A percentile compares a stretch with the other conserved stretches of the same genome.
phyloP scores from a whole-genome alignment of 2,329 filamentous ascomycete genomes.

The Phyllosticta citribraziliensis region DNA sequence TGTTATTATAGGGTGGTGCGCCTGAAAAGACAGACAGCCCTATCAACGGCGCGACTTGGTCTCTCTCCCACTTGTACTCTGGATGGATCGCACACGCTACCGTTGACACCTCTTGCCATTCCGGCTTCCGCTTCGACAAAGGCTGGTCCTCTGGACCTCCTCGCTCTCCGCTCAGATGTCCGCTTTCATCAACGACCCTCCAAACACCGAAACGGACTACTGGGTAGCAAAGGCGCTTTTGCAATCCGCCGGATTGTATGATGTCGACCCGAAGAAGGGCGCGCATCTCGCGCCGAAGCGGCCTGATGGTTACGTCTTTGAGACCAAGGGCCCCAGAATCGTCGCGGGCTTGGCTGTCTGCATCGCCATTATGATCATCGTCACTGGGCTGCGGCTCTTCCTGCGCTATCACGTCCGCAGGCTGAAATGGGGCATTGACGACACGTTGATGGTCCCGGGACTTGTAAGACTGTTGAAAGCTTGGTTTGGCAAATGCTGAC shows the following conservation, averaged over 20 bases:
- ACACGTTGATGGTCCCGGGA: conserved; percentile 25
- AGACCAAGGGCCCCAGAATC: conserved; percentile 19
- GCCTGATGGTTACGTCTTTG: conserved; percentile 15
- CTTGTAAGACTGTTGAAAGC: conserved; percentile 15
- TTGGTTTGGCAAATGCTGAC: neutral
- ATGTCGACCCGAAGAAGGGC: conserved; percentile 15
- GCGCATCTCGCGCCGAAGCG: neutral
- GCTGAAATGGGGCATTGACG: conserved; percentile 25
- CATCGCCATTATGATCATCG: conserved; percentile 19
- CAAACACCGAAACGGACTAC: conserved; percentile 20
- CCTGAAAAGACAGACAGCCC: neutral
- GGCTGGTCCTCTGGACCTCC: neutral
- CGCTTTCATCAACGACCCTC: conserved; percentile 16
- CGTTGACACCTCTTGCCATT: neutral
- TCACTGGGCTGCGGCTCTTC: conserved; percentile 21
- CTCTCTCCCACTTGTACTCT: neutral
- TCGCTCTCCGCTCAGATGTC: neutral
- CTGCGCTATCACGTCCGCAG: conserved; percentile 18
- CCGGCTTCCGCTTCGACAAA: neutral
- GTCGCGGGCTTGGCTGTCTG: conserved; percentile 21
- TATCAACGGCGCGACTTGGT: neutral
- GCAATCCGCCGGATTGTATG: conserved; percentile 13
- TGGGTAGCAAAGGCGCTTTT: conserved; percentile 21
- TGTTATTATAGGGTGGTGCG: neutral
- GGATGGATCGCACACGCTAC: neutral